phyloP scores from a whole-genome alignment of 176 grass and related monocot genomes.

The Saccharum officinarum region DNA sequence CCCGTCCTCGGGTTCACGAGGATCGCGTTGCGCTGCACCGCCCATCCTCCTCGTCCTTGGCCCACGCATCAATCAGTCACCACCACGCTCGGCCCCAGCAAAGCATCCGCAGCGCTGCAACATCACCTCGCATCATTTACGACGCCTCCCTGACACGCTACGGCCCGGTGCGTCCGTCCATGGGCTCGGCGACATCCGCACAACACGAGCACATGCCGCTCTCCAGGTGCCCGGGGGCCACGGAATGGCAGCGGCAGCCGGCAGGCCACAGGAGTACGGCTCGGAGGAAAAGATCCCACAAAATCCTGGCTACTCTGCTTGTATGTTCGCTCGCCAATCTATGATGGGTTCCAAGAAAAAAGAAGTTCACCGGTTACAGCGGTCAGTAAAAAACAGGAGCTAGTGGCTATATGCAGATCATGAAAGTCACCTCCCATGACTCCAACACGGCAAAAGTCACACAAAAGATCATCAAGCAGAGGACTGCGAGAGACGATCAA shows the following conservation, averaged over 20 bases:
- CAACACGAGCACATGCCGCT: constrained; percentile 24
- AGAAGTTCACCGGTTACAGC: background rate
- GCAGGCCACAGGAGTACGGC: background rate
- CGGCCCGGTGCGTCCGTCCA: constrained; percentile 1
- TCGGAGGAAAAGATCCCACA: background rate
- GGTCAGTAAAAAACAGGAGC: background rate
- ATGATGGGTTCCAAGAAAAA: background rate
- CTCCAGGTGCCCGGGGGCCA: constrained; percentile 29
- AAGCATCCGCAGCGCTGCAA: background rate
- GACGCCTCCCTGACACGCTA: constrained; percentile 11
- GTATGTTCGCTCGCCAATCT: background rate
- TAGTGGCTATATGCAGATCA: background rate
- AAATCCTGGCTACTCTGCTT: background rate
- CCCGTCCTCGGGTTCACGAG: constrained; percentile 22
- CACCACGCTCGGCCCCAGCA: constrained; percentile 14
- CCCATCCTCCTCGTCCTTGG: constrained; percentile 22
- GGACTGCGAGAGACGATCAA: background rate
- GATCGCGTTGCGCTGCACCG: background rate
- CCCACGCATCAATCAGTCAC: constrained; percentile 47
- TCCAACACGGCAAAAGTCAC: constrained; percentile 16
- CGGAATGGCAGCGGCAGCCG: background rate
- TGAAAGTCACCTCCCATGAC: constrained; percentile 38
- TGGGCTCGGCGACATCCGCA: constrained; percentile 35
- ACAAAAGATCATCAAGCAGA: background rate
- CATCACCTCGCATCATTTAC: constrained; percentile 28